A percentile compares a stretch with the other conserved stretches of the same genome.
phyloP scores from a whole-genome alignment of 805 yeast species.

The Wickerhamomyces silvicola region DNA sequence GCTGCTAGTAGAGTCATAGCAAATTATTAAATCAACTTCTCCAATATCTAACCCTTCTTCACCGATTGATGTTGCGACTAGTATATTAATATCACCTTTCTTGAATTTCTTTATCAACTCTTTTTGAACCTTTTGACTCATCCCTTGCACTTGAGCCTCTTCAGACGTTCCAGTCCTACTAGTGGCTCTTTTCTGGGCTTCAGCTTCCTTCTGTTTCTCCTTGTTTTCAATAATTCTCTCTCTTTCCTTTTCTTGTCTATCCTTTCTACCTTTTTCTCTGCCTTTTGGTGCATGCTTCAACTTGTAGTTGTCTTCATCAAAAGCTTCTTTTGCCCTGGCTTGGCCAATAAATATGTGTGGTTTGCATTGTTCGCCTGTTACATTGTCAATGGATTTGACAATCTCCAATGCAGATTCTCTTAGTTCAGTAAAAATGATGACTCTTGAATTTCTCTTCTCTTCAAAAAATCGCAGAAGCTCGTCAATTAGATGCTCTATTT shows the following conservation, averaged over 20 bases:
- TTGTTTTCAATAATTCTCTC: constrained; percentile 24
- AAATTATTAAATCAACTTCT: constrained; percentile 89
- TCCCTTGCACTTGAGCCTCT: constrained; percentile 72
- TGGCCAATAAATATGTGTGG: constrained; percentile 95
- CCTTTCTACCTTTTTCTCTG: constrained; percentile 30
- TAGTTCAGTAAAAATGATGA: constrained; percentile 81
- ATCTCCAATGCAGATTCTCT: constrained; percentile 90
- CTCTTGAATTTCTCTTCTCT: constrained; percentile 50
- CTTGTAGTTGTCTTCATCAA: constrained; percentile 48
- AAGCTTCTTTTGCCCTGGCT: constrained; percentile 63
- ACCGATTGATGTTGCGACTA: constrained; percentile 96
- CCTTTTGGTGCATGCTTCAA: constrained; percentile 39
- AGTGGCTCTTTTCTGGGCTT: constrained; percentile 27
- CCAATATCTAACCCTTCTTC: constrained; percentile 99
- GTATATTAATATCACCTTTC: constrained; percentile 62
- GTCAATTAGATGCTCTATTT: constrained; percentile 51
- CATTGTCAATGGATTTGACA: constrained; percentile 51
- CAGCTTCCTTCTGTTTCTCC: constrained; percentile 25
- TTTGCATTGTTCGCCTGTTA: constrained; percentile 31
- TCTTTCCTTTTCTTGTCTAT: constrained; percentile 26
- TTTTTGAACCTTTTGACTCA: constrained; percentile 87
- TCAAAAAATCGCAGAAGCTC: constrained; percentile 53
- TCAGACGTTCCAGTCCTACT: constrained; percentile 60
- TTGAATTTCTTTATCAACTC: constrained; percentile 70
- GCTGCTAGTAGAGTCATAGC: constrained; percentile 88